phyloP scores from a whole-genome alignment of 805 yeast genomes.

The Cyberlindnera xishuangbannaensis region DNA sequence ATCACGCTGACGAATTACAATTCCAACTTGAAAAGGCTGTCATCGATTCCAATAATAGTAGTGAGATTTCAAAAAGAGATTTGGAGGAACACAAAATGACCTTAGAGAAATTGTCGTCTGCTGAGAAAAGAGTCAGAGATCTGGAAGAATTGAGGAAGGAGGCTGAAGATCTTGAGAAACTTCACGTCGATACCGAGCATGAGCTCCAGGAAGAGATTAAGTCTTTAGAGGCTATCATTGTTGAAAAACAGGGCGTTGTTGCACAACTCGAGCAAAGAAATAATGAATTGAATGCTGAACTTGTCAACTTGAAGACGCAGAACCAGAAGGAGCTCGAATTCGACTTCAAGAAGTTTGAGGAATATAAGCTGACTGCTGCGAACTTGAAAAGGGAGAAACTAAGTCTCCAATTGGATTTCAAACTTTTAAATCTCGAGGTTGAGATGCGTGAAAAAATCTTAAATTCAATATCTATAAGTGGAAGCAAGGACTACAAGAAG shows the following conservation, averaged over 20 bases:
- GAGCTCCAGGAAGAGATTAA: constrained; percentile 37
- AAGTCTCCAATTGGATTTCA: constrained; percentile 5
- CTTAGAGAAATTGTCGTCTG: constrained; percentile 25
- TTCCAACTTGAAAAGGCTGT: constrained; percentile 25
- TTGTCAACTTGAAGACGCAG: constrained; percentile 1
- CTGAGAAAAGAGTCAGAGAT: constrained; percentile 37
- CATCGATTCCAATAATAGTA: constrained; percentile 23
- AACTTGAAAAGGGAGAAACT: constrained; percentile 4
- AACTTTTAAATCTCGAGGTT: constrained; percentile 2
- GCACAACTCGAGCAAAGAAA: constrained; percentile 9
- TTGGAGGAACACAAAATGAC: constrained; percentile 31
- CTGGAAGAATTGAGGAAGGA: constrained; percentile 44
- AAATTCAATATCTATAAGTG: background rate
- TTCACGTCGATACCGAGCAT: constrained; percentile 36
- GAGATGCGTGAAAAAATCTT: constrained; percentile 1
- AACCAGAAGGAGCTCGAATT: background rate
- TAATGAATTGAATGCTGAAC: constrained; percentile 15
- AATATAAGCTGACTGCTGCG: constrained; percentile 1
- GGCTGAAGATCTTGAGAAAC: constrained; percentile 42
- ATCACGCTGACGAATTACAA: constrained; percentile 26
- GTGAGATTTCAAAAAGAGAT: constrained; percentile 29
- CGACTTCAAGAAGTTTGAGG: constrained; percentile 6
- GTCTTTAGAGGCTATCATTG: constrained; percentile 18
- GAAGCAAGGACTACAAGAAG: background rate
- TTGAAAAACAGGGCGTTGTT: constrained; percentile 12